Conservation (phyloP, 352 stramenopile species). For the Phytophthora sojae region DNA sequence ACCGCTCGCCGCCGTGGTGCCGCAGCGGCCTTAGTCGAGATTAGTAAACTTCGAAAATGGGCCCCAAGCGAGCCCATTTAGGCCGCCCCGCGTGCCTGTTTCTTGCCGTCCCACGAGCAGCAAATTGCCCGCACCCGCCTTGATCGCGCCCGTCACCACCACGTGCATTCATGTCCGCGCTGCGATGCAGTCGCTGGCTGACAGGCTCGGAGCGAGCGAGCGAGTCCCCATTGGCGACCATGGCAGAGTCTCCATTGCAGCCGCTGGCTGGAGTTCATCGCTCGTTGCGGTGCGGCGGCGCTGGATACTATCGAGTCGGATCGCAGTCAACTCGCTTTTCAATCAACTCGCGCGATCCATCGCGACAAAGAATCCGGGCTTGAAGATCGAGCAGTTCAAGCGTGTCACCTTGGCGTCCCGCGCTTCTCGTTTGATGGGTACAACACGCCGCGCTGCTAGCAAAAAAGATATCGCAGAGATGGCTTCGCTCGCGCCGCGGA, state of each 20-base stretch:
- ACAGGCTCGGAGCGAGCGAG: neutral
- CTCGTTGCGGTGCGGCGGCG: neutral
- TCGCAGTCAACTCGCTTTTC: neutral
- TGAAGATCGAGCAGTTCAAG: conserved; percentile 18
- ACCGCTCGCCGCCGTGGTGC: neutral
- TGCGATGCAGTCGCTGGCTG: no score
- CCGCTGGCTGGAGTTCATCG: neutral
- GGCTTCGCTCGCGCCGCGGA: conserved; percentile 14
- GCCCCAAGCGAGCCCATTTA: no score
- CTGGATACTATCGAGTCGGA: neutral
- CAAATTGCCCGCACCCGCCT: conserved; percentile 2
- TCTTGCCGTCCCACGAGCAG: conserved; percentile 25
- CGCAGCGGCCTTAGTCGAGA: neutral
- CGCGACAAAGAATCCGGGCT: conserved; percentile 6
- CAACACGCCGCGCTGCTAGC: conserved; percentile 11
- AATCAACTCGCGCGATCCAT: neutral
- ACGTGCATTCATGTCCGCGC: no score
- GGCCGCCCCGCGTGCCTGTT: neutral
- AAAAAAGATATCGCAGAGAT: conserved; percentile 28
- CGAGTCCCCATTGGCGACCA: neutral
- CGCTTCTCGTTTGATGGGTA: conserved; percentile 29
- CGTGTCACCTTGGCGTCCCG: conserved; percentile 16
- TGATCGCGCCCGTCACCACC: conserved; percentile 2
- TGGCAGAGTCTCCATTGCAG: neutral
- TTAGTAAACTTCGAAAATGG: neutral